Conservation (phyloP, 164 flowering plant species). For the Magnolia sinica region DNA sequence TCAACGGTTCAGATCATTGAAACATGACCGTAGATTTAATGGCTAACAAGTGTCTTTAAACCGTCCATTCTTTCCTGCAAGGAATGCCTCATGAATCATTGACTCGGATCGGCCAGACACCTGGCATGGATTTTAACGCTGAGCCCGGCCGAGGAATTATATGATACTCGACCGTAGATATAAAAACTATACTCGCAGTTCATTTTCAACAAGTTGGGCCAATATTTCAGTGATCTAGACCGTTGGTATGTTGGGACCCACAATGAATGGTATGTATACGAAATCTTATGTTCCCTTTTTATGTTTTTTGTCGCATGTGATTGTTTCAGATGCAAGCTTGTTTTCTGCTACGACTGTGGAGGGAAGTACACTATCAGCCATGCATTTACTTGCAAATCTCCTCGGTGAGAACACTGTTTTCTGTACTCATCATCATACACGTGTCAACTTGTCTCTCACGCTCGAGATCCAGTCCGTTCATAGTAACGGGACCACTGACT, state of each 20-base stretch:
- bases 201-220: not conserved
- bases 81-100: too few species aligned
- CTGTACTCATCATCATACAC: too few species aligned
- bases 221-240: not conserved
- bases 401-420: too few species aligned
- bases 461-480: too few species aligned
- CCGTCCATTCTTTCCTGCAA: too few species aligned
- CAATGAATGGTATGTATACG: not conserved
- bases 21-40: too few species aligned
- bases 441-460: too few species aligned
- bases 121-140: too few species aligned
- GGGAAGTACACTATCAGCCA: not conserved
- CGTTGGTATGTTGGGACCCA: not conserved
- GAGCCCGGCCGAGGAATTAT: not conserved
- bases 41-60: too few species aligned
- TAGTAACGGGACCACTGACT: too few species aligned
- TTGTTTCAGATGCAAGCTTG: not conserved
- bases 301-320: not conserved
- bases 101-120: too few species aligned
- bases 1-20: too few species aligned
- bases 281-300: not conserved
- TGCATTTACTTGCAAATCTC: not conserved
- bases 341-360: not conserved
- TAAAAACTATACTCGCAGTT: not conserved
- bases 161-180: not conserved